These are phyloP conservation scores for Kitagawia praeruptora DNA, from an alignment of 129 eudicot species.

Conservation along the genomic window DNA sequence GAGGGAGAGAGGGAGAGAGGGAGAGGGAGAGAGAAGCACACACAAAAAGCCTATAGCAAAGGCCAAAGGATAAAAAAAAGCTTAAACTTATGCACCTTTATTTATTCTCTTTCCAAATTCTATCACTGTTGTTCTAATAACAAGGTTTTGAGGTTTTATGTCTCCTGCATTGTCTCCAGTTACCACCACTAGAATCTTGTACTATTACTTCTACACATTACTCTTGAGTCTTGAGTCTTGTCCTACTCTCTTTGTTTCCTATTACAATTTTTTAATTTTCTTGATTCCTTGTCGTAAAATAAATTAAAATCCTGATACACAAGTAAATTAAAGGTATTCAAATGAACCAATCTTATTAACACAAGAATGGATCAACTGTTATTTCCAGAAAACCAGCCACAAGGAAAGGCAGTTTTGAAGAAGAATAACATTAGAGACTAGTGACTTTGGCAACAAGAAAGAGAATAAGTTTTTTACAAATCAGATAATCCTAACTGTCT, in stretches of 20 bases:
- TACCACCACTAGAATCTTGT: conserved; percentile 25
- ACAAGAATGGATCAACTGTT: no score
- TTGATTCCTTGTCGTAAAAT: background rate
- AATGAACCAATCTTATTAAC: no score
- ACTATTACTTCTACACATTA: conserved; percentile 14
- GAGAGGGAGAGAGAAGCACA: background rate
- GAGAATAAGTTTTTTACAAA: no score
- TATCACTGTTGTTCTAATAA: background rate
- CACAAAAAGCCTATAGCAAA: conserved; percentile 10
- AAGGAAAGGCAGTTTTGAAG: no score
- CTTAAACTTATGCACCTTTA: conserved; percentile 32
- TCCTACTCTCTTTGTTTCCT: conserved; percentile 17
- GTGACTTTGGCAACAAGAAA: no score
- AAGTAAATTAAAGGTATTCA: no score
- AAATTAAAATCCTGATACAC: background rate
- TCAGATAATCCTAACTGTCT: no score
- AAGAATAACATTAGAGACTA: no score
- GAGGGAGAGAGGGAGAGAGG: background rate
- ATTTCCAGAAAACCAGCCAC: no score
- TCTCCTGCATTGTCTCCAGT: conserved; percentile 37
- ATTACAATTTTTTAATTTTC: conserved; percentile 5
- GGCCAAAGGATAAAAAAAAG: background rate
- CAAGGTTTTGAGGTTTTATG: conserved; percentile 6
- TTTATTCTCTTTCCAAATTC: conserved; percentile 30
- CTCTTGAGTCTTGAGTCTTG: background rate